phyloP scores from a whole-genome alignment of 257 asterid species.

The Solanum pennellii region DNA sequence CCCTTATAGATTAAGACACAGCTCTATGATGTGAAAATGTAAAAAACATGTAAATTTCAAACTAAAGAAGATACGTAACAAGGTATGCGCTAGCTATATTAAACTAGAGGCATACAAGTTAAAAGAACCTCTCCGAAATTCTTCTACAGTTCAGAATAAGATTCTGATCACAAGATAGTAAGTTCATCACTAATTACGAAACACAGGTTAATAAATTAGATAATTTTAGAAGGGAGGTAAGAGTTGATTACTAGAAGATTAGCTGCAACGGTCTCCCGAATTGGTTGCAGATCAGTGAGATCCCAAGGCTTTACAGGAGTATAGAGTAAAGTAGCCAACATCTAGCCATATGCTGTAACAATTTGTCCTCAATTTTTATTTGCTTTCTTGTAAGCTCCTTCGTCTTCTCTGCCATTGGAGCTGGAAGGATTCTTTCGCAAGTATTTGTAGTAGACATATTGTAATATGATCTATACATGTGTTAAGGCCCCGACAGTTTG shows the following conservation, averaged over 20 bases:
- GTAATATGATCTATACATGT: slow-evolving; percentile 51
- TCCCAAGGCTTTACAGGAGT: background rate
- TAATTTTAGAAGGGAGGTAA: background rate
- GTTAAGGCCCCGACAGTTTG: slow-evolving; percentile 20
- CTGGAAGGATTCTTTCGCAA: slow-evolving; percentile 12
- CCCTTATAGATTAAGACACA: background rate
- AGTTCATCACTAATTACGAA: background rate
- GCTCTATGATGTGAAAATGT: background rate
- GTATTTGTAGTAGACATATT: slow-evolving; percentile 62
- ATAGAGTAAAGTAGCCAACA: background rate
- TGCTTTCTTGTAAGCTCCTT: slow-evolving; percentile 11
- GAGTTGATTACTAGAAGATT: background rate
- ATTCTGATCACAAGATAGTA: background rate
- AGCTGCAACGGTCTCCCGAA: background rate
- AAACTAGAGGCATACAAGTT: background rate
- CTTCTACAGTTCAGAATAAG: background rate
- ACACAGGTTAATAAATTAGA: background rate
- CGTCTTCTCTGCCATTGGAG: slow-evolving; percentile 2
- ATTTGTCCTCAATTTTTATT: background rate
- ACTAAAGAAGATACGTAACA: background rate
- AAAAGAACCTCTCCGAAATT: background rate
- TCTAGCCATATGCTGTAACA: slow-evolving; percentile 3
- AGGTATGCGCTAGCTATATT: background rate
- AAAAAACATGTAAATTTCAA: background rate
- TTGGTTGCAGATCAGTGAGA: background rate